Percentiles rank a stretch among this genome's conserved stretches.
These are phyloP conservation scores for Sugiyamaella castrensis DNA, from an alignment of 1,139 yeast species.

Conservation along the genomic window DNA sequence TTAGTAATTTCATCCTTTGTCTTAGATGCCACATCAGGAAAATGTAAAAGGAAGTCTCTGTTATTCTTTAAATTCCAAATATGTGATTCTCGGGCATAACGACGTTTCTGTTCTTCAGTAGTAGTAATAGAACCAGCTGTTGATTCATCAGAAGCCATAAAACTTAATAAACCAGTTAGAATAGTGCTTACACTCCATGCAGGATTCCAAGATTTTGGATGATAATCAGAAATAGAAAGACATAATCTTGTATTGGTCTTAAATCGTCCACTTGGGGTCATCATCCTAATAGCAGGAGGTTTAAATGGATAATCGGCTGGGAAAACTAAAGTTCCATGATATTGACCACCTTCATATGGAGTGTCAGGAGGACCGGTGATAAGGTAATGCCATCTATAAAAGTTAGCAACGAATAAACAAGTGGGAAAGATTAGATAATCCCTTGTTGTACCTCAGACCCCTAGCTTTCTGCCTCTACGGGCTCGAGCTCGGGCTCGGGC, in stretches of 20 bases:
- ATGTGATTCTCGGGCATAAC: slow-evolving; percentile 53
- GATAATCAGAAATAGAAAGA: slow-evolving; percentile 86
- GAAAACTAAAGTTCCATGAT: slow-evolving; percentile 80
- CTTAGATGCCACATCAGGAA: slow-evolving; percentile 65
- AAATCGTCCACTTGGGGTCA: slow-evolving; percentile 83
- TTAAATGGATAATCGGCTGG: slow-evolving; percentile 88
- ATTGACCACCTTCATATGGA: slow-evolving; percentile 83
- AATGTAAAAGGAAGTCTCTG: slow-evolving; percentile 55
- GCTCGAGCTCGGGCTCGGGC: no score
- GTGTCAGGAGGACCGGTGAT: slow-evolving; percentile 85
- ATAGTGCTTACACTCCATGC: slow-evolving; percentile 92
- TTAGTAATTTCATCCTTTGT: slow-evolving; percentile 16
- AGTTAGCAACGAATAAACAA: no score
- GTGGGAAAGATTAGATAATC: no score
- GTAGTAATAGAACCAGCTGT: slow-evolving; percentile 43
- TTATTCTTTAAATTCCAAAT: slow-evolving; percentile 61
- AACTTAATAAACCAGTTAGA: slow-evolving; percentile 76
- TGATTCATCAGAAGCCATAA: slow-evolving; percentile 48
- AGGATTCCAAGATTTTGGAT: slow-evolving; percentile 93
- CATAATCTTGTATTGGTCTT: slow-evolving; percentile 77
- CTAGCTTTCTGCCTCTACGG: no score
- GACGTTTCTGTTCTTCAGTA: slow-evolving; percentile 45
- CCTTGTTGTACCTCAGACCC: no score
- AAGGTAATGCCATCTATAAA: slow-evolving; percentile 61
- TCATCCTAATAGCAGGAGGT: slow-evolving; percentile 89